phyloP scores from a whole-genome alignment of 495 filamentous ascomycete genomes.

The Annulohypoxylon maeteangense region DNA sequence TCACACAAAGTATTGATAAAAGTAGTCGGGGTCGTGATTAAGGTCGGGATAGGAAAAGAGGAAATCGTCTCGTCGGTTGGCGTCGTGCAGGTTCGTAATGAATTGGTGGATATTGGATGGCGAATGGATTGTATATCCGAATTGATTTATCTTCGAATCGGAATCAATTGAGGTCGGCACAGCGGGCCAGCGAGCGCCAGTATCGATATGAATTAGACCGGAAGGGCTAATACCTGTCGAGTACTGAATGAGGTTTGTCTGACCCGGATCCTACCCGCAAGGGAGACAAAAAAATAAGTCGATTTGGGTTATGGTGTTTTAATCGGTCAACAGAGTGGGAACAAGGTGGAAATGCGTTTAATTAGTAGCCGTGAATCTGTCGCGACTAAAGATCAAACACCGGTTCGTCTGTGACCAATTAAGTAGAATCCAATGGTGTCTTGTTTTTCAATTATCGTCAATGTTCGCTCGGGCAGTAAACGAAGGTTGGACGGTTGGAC shows the following conservation, averaged over 20 bases:
- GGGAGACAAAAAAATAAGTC: constrained; percentile 14
- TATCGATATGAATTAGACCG: constrained; percentile 36
- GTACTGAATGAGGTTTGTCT: constrained; percentile 19
- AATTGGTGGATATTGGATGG: neutral
- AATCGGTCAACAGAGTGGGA: constrained; percentile 14
- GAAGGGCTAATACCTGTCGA: constrained; percentile 30
- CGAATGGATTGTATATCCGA: constrained; percentile 5
- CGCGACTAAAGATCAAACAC: constrained; percentile 16
- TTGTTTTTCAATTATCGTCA: constrained; percentile 20
- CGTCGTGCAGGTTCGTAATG: neutral
- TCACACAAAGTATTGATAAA: neutral
- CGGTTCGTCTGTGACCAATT: constrained; percentile 20
- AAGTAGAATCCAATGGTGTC: neutral
- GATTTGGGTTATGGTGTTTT: constrained; percentile 14
- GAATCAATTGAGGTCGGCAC: constrained; percentile 39
- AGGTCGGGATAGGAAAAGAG: neutral
- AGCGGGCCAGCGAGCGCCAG: constrained; percentile 39
- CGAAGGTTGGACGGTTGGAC: constrained; percentile 26
- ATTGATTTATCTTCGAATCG: constrained; percentile 23
- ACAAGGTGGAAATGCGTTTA: constrained; percentile 3
- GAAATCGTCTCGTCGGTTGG: constrained; percentile 12
- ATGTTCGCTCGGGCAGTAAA: constrained; percentile 22
- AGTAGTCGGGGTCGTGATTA: neutral
- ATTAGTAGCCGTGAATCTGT: constrained; percentile 1
- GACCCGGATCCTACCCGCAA: constrained; percentile 35